Conservation (phyloP, 306 rosid genomes). For the Macrotyloma uniflorum region DNA sequence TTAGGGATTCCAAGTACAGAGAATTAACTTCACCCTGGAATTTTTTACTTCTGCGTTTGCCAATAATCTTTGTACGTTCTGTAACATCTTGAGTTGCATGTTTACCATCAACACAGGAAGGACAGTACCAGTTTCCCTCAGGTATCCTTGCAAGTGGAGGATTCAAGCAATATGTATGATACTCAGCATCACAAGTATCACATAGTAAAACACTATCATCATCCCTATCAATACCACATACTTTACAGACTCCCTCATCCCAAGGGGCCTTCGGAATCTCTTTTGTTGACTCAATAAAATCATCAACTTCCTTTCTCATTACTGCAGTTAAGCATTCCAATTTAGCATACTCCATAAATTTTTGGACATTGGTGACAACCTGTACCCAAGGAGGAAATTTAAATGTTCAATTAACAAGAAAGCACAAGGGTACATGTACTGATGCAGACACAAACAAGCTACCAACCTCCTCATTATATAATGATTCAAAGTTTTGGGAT, state of each 20-base stretch:
- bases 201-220: conserved; percentile 97
- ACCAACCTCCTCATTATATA: conserved; percentile 81
- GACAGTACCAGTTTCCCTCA: conserved; percentile 99
- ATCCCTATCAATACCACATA: conserved; percentile 97
- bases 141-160: conserved; percentile 99
- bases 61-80: conserved; percentile 41
- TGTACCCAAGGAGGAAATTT: conserved; percentile 42
- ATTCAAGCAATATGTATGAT: conserved; percentile 96
- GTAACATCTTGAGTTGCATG: conserved; percentile 57
- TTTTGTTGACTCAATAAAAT: conserved; percentile 59
- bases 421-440: conserved; percentile 12
- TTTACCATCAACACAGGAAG: conserved; percentile 82
- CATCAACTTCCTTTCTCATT: conserved; percentile 66
- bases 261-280: conserved; percentile 98
- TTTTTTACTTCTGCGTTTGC: conserved; percentile 61
- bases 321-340: conserved; percentile 65
- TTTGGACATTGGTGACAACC: conserved; percentile 69
- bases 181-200: conserved; percentile 98
- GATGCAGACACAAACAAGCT: conserved; percentile 29
- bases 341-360: conserved; percentile 66
- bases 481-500: conserved; percentile 70
- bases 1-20: conserved; percentile 68
- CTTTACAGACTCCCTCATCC: conserved; percentile 99
- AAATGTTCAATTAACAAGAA: conserved; percentile 30
- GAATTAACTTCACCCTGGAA: conserved; percentile 74